Base-by-base conservation (phyloP, 2,329 filamentous ascomycete genomes). In the Cordyceps cateniannulata region DNA sequence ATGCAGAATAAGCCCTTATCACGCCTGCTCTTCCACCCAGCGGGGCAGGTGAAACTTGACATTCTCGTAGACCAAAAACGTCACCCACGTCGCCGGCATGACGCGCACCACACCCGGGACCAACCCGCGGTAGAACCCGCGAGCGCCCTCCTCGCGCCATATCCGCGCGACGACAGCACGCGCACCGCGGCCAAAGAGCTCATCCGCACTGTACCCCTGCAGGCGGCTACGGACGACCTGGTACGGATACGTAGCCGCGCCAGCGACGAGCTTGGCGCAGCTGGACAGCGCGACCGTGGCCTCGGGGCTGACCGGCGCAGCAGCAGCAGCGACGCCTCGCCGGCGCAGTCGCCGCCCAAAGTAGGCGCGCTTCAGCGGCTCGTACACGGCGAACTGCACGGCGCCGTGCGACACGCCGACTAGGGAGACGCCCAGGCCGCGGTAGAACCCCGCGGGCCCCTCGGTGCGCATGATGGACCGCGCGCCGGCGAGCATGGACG, bases 31-130 rank as follows among this genome's bases (percentile, higher is more conserved):
- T 20, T 42, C 66, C 22, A 70, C 20, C 79, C 75, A 78, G 50
- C 69, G 69, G 25, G 84, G 79, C 40, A 96, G 72, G 71, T 90
- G 87, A 66, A 83, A 85, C 75, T 89, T 92, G 62, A 89, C 87
- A 73, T 98, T 98, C 78, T 99, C 95, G 75, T 98, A 98, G 25
- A 98, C 93, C 68, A 99, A 75, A 71, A 99, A 98, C 1, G 93
- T 98, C 59, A 97, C 91, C 84, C 95, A 96, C 3, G 95, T 98
- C 35, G 92, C 93, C 3, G 95, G 95, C 73, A 99, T 80, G 29
- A 98, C 95, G 63, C 95, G 84, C 57, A 96, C 79, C n/a, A 96
- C 82, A 66, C 93, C 96, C 1, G 93, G 93, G 45, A 91, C 85
- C 61, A 98, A 78, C 1, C 95, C 95, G 65, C 93, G 91, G 74